Percentiles rank a stretch among this genome's conserved stretches.
Conservation (phyloP, 208 protist genomes). For the Perkinsela sp. region DNA sequence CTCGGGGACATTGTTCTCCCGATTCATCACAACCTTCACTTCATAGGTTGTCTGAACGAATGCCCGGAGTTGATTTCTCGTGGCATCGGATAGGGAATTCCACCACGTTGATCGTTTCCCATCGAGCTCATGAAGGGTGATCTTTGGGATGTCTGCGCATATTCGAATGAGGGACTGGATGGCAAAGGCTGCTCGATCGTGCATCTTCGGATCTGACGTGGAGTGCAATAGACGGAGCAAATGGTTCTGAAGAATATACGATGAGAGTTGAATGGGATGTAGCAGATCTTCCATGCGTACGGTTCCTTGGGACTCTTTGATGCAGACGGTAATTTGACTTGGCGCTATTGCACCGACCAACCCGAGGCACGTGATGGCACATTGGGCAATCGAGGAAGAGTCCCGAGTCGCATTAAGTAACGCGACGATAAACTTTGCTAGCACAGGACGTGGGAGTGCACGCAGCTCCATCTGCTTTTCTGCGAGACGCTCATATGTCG, state of each 20-base stretch:
- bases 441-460: not conserved
- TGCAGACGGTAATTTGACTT: not conserved
- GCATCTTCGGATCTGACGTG: slow-evolving; percentile 30
- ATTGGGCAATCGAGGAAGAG: not conserved
- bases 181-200: slow-evolving; percentile 45
- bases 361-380: not conserved
- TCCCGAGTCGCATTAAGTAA: not conserved
- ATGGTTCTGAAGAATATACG: slow-evolving; percentile 24
- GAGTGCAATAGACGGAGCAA: slow-evolving; percentile 29
- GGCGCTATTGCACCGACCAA: not conserved
- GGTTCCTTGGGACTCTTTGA: not conserved
- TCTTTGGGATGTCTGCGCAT: slow-evolving; percentile 17
- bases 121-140: slow-evolving; percentile 7
- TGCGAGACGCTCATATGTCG: not conserved
- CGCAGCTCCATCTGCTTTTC: not conserved
- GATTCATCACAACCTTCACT: slow-evolving; percentile 13
- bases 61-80: slow-evolving; percentile 20
- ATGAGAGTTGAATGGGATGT: slow-evolving; percentile 7
- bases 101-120: slow-evolving; percentile 43
- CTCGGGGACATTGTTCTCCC: slow-evolving; percentile 9
- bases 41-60: slow-evolving; percentile 38
- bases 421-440: not conserved
- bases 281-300: not conserved
- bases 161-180: slow-evolving; percentile 45
- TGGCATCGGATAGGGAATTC: slow-evolving; percentile 13